Base-by-base conservation (phyloP, 176 grass and related monocot species). In the Zizania latifolia region DNA sequence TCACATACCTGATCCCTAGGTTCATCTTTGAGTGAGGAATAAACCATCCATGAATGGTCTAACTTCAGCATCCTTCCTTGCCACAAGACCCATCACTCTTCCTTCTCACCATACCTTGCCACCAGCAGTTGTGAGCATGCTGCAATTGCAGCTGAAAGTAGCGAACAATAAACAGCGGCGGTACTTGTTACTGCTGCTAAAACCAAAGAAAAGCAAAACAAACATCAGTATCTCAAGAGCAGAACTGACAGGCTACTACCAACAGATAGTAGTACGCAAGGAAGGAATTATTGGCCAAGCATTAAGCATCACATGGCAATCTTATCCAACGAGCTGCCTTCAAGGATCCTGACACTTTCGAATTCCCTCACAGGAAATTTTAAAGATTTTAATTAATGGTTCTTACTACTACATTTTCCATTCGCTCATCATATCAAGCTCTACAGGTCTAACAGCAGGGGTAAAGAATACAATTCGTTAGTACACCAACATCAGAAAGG, bases 41-140 rank as follows among this genome's bases (percentile, higher is more conserved):
- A 98, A 33, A 92, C 94, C 91, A 98, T 98, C 94, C 94, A 94
- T 14, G 91, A 86, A 68, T 97, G 91, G 67, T 93, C 94, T 16
- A 93, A 65, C 82, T 93, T 97, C 51, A 74, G 40, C 27, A n/a
- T n/a, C n/a, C n/a, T n/a, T n/a, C n/a, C n/a, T n/a, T n/a, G n/a
- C n/a, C n/a, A n/a, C n/a, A n/a, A n/a, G n/a, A n/a, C n/a, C n/a
- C n/a, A n/a, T n/a, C n/a, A n/a, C n/a, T n/a, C n/a, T n/a, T n/a
- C n/a, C 79, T 93, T 97, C 84, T 93, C 94, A 6, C 86, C 78
- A 9, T 93, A 97, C 78, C 94, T 89, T 44, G 61, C 78, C 50
- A 87, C 88, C 22, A 97, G 78, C 16, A 97, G 75, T 39, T 93
- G 91, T 3, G 91, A 86, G 74, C 94, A 93, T 41, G 94, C 88